These are phyloP conservation scores for Pseudogymnoascus sp. DNA, from an alignment of 2,329 filamentous ascomycete genomes.

Conservation along the genomic window DNA sequence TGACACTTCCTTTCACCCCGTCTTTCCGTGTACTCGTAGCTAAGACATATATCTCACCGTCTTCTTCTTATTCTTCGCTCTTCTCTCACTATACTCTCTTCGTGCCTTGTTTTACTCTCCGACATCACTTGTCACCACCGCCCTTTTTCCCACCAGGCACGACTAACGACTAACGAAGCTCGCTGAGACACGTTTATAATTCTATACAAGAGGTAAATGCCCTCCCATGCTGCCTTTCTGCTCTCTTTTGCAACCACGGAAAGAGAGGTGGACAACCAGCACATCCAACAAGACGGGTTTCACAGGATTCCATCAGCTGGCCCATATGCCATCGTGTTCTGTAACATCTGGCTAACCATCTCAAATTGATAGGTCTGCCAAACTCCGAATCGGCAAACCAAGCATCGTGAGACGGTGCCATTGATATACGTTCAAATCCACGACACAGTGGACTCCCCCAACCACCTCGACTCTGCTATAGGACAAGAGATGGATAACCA, in stretches of 20 bases:
- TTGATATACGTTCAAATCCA: background rate
- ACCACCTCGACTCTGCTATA: background rate
- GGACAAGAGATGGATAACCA: slow-evolving; percentile 2
- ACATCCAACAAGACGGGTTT: background rate
- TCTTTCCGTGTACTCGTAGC: background rate
- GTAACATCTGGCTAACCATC: slow-evolving; percentile 3
- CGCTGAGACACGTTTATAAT: background rate
- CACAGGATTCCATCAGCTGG: slow-evolving; percentile 4
- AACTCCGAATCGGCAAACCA: background rate
- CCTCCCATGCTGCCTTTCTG: background rate
- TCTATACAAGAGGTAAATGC: background rate
- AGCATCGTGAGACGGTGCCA: background rate
- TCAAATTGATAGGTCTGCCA: background rate
- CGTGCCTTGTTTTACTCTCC: background rate
- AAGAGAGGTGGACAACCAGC: background rate
- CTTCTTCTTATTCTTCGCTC: background rate
- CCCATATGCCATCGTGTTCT: background rate
- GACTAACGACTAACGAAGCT: background rate
- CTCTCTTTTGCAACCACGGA: background rate
- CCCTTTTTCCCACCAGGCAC: background rate
- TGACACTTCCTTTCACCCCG: background rate
- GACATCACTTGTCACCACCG: background rate
- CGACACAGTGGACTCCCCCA: background rate
- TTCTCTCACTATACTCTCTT: background rate
- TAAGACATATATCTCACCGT: slow-evolving; percentile 7